Conservation (phyloP, 2,329 filamentous ascomycete genomes). For the Chaetomium globosum region DNA sequence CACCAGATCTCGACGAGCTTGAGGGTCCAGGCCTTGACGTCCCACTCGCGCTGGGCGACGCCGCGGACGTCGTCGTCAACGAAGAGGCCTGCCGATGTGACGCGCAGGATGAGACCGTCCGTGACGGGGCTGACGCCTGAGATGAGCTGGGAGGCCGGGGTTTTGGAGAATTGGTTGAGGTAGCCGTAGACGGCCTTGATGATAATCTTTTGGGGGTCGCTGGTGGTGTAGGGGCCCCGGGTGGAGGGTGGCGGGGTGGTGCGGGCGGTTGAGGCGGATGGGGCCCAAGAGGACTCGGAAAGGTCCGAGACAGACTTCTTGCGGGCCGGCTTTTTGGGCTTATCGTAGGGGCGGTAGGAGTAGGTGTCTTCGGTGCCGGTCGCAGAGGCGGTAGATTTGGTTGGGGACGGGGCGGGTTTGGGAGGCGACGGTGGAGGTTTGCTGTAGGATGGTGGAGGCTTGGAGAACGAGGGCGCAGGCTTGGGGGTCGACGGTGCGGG, state of each 20-base stretch:
- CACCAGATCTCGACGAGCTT: conserved; percentile 90
- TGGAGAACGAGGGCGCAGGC: conserved; percentile 29
- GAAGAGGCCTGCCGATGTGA: conserved; percentile 92
- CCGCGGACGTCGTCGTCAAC: conserved; percentile 93
- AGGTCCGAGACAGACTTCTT: conserved; percentile 70
- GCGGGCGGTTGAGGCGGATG: conserved; percentile 78
- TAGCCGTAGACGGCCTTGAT: conserved; percentile 92
- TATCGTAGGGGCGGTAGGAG: conserved; percentile 78
- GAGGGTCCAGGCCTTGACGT: conserved; percentile 96
- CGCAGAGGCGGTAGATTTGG: conserved; percentile 50
- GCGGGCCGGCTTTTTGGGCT: conserved; percentile 57
- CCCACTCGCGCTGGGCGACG: conserved; percentile 96
- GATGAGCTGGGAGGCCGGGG: conserved; percentile 87
- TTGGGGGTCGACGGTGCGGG: not conserved
- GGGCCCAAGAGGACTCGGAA: conserved; percentile 84
- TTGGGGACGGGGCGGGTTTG: conserved; percentile 45
- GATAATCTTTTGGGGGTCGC: conserved; percentile 93
- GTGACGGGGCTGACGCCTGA: conserved; percentile 84
- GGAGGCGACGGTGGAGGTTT: conserved; percentile 38
- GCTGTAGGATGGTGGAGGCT: conserved; percentile 37
- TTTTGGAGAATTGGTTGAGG: conserved; percentile 83
- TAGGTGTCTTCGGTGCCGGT: conserved; percentile 65
- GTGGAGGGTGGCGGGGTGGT: conserved; percentile 82
- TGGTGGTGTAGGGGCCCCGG: conserved; percentile 78
- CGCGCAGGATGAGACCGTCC: conserved; percentile 86